Evolutionary conservation across 345 rosid genomes (phyloP), one percentile per base, ranked within the genome.

Genomic region (Punica granatum): DNA sequence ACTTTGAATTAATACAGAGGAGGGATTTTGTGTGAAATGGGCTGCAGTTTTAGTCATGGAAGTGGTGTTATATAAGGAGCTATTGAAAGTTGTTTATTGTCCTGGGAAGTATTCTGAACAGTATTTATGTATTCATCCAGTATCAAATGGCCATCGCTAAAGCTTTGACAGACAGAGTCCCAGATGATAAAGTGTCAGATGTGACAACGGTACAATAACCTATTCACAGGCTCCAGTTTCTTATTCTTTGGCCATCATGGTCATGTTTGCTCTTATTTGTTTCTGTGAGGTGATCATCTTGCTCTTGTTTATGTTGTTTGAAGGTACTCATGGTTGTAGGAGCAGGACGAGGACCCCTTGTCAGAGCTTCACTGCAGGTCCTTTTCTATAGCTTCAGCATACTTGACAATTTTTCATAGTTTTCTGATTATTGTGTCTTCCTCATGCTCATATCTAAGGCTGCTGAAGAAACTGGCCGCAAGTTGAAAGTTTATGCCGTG

Each of bases 271-370:
- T 26, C 42, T 62, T 43, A 15, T 16, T 33, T 39, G 26, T 56
- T n/a, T 63, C 51, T 11, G 36, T 70, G 39, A 34, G 37, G 28
- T 64, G 64, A 46, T 13, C 11, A 67, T 30, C 68, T 33, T 66
- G 60, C 12, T 23, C 37, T 7, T 36, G 32, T 77, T 60, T 31
- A 13, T 26, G 53, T 13, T 68, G 64, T 82, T 64, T 59, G 42
- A 66, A 89, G 99, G 96, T 94, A 31, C 83, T 94, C 82, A 94
- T 92, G 98, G 99, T 94, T 76, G 99, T 94, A 30, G 99, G 99
- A 82, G 99, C 98, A 37, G 99, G 99, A 68, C 88, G 99, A 62
- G 98, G 98, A 67, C 98, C 99, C 72, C 96, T 94, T 76, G 99
- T 94, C 37, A 86, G 97, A 86, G 98, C 98, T 75, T 84, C 99